A percentile compares a stretch with the other conserved stretches of the same genome.
Evolutionary conservation across 2,329 filamentous ascomycete species (phyloP).

Genomic region (Aurifilum marmelostoma): DNA sequence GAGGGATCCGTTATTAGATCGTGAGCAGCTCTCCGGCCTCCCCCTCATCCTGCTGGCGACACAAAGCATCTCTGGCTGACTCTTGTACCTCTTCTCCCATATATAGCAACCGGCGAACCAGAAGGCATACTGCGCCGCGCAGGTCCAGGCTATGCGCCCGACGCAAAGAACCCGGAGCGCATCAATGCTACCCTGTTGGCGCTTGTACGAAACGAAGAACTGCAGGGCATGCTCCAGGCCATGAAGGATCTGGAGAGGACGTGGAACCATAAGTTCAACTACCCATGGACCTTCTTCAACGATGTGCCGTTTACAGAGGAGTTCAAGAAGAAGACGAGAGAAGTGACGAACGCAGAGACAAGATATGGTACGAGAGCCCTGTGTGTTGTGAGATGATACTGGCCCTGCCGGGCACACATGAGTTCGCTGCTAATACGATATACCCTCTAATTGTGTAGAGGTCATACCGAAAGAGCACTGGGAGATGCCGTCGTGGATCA

Average conservation of each 20-base stretch:
- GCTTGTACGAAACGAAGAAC: conserved; percentile 89
- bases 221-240: conserved; percentile 79
- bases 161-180: conserved; percentile 75
- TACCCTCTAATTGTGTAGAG: conserved; percentile 60
- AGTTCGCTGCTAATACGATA: conserved; percentile 14
- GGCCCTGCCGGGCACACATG: conserved; percentile 13
- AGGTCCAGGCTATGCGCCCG: conserved; percentile 75
- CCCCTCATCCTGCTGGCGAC: conserved; percentile 8
- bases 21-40: conserved; percentile 56
- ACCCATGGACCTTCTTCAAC: conserved; percentile 99
- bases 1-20: conserved; percentile 83
- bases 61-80: conserved; percentile 6
- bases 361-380: conserved; percentile 67
- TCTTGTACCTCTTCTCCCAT: not conserved
- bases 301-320: conserved; percentile 91
- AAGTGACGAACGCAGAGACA: conserved; percentile 85
- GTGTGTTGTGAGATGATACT: not conserved
- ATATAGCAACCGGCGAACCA: conserved; percentile 80
- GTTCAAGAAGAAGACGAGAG: conserved; percentile 82
- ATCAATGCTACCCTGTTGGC: conserved; percentile 93
- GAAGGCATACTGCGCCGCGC: conserved; percentile 74
- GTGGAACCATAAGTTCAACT: conserved; percentile 99
- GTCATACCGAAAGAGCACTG: conserved; percentile 94
- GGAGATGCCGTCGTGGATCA: conserved; percentile 91
- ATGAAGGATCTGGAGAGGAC: conserved; percentile 92